phyloP scores from a whole-genome alignment of 306 rosid species.

The Sphenostylis stenocarpa region DNA sequence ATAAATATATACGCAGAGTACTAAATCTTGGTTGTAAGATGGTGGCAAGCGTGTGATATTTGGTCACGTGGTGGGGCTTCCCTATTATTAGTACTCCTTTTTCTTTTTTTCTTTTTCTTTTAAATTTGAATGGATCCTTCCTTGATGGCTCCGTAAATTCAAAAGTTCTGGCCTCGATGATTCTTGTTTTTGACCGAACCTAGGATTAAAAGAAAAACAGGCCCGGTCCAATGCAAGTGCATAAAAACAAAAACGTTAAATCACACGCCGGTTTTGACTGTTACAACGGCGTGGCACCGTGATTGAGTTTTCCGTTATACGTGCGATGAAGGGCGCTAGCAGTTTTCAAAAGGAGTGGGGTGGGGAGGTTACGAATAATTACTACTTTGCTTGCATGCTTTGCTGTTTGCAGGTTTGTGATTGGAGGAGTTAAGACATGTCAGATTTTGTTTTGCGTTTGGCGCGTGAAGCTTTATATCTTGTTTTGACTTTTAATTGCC shows the following conservation, averaged over 20 bases:
- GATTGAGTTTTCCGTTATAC: background rate
- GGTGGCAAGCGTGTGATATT: slow-evolving; percentile 45
- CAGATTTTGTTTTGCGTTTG: no score
- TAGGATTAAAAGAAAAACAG: background rate
- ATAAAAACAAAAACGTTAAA: slow-evolving; percentile 40
- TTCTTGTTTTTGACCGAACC: slow-evolving; percentile 36
- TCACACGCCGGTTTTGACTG: slow-evolving; percentile 57
- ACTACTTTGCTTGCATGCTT: no score
- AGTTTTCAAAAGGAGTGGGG: slow-evolving; percentile 33
- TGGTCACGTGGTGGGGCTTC: slow-evolving; percentile 51
- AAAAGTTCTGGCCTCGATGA: slow-evolving; percentile 27
- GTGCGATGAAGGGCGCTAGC: slow-evolving; percentile 35
- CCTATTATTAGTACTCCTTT: slow-evolving; percentile 36
- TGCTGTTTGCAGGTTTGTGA: no score
- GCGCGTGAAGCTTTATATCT: no score
- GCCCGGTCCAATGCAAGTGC: slow-evolving; percentile 27
- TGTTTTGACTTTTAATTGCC: no score
- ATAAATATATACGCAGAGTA: background rate
- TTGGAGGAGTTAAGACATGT: no score
- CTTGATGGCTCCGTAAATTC: slow-evolving; percentile 39
- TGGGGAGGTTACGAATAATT: no score
- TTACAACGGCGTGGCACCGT: slow-evolving; percentile 18
- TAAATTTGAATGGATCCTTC: slow-evolving; percentile 16
- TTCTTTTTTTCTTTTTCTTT: background rate
- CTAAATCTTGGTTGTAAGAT: background rate